Evolutionary conservation across 441 rosid genomes (phyloP).

Genomic region (Brassica balearica): DNA sequence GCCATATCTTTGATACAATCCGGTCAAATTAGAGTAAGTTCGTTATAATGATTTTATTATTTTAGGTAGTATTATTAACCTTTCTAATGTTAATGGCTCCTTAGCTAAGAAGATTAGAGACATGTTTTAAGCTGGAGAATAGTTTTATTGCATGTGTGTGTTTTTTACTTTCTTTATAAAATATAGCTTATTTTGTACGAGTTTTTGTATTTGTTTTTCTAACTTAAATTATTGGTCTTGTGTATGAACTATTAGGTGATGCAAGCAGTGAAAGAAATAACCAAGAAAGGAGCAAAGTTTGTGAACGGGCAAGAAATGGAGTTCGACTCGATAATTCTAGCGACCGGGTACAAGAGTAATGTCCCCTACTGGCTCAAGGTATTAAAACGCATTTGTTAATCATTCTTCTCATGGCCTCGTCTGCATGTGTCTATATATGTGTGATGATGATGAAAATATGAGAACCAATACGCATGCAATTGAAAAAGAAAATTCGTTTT

Average conservation of each 20-base stretch:
- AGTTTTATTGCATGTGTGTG: neutral
- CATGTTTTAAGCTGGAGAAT: no score
- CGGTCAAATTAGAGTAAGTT: conserved; percentile 73
- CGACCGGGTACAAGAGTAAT: conserved; percentile 91
- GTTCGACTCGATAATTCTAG: conserved; percentile 81
- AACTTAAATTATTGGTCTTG: neutral
- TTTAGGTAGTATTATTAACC: neutral
- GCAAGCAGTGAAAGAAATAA: conserved; percentile 80
- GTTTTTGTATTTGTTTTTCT: neutral
- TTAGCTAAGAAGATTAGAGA: no score
- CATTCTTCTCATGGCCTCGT: neutral
- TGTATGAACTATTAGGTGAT: conserved; percentile 47
- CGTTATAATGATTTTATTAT: neutral
- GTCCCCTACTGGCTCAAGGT: conserved; percentile 97
- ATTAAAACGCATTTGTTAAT: conserved; percentile 8
- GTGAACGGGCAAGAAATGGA: conserved; percentile 74
- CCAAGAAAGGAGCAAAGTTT: conserved; percentile 72
- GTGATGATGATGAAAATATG: conserved; percentile 33
- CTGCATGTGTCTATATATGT: neutral
- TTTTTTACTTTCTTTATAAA: neutral
- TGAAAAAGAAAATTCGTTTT: conserved; percentile 26
- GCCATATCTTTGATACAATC: conserved; percentile 73
- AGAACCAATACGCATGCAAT: conserved; percentile 24
- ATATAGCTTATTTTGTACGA: neutral
- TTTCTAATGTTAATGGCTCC: neutral